Evolutionary conservation across 306 rosid species (phyloP).

Genomic region (Trifolium pratense): DNA sequence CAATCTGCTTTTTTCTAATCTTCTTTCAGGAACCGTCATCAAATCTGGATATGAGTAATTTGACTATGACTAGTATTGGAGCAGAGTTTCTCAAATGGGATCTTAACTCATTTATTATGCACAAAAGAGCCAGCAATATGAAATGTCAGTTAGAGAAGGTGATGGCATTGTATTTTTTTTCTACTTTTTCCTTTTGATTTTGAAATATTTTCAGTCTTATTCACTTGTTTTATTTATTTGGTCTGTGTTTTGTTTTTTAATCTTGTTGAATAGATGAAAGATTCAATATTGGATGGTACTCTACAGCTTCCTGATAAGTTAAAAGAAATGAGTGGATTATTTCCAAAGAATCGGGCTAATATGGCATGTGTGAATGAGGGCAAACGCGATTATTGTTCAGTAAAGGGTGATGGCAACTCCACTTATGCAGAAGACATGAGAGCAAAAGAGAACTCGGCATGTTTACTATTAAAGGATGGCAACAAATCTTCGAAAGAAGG

Average conservation of each 20-base stretch:
- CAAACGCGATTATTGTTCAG: neutral
- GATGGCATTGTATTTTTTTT: conserved; percentile 14
- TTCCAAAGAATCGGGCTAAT: conserved; percentile 32
- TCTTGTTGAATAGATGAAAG: conserved; percentile 64
- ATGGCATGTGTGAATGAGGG: conserved; percentile 33
- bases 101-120: conserved; percentile 51
- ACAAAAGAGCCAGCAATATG: conserved; percentile 57
- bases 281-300: conserved; percentile 62
- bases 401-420: conserved; percentile 15
- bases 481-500: conserved; percentile 34
- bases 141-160: conserved; percentile 72
- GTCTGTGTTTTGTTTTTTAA: conserved; percentile 14
- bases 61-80: too few relatives aligned
- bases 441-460: conserved; percentile 41
- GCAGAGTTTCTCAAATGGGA: conserved; percentile 55
- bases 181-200: neutral
- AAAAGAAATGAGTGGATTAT: conserved; percentile 59
- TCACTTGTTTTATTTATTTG: conserved; percentile 33
- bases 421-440: conserved; percentile 40
- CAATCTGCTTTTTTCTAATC: too few relatives aligned
- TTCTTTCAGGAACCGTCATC: conserved; percentile 60
- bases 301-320: conserved; percentile 60
- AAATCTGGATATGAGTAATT: conserved; percentile 43
- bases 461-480: conserved; percentile 39
- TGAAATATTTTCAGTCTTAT: conserved; percentile 25